Percentiles rank a stretch among this genome's conserved stretches.
These are phyloP conservation scores for Amanita thiersii DNA, from an alignment of 768 basidiomycete genomes.

Conservation along the genomic window DNA sequence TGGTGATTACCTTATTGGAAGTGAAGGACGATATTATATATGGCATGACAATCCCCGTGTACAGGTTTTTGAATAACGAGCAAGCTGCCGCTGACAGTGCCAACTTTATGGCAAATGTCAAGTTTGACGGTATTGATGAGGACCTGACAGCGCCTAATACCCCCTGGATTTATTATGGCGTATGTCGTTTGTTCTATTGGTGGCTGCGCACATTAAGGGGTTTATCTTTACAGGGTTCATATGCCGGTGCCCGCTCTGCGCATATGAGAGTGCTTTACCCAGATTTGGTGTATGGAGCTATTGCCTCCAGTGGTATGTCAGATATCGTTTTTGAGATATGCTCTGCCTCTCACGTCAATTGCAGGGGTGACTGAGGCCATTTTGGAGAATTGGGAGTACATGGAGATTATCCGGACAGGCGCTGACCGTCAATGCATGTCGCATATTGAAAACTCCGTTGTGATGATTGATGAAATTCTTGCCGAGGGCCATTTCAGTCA, in stretches of 20 bases:
- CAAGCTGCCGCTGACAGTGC: conserved; percentile 90
- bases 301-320: conserved; percentile 72
- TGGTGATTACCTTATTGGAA: conserved; percentile 10
- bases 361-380: conserved; percentile 81
- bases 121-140: conserved; percentile 62
- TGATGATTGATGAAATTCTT: conserved; percentile 56
- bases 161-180: conserved; percentile 94
- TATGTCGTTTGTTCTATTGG: conserved; percentile 23
- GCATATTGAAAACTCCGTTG: conserved; percentile 49
- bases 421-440: conserved; percentile 56
- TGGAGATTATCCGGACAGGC: conserved; percentile 68
- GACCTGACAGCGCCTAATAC: conserved; percentile 64
- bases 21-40: conserved; percentile 7
- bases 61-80: conserved; percentile 81
- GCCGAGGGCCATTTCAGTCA: conserved; percentile 34
- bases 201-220: too few relatives aligned
- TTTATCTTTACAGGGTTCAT: conserved; percentile 54
- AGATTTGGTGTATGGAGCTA: conserved; percentile 81
- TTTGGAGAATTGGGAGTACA: conserved; percentile 81
- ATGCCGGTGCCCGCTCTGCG: conserved; percentile 89
- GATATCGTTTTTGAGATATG: conserved; percentile 5
- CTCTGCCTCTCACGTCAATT: background rate
- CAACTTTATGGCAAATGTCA: conserved; percentile 79
- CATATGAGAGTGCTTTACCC: conserved; percentile 87
- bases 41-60: background rate